A percentile compares a stretch with the other conserved stretches of the same genome.
Conservation (phyloP, 2,329 filamentous ascomycete genomes). For the Biscogniauxia mediterranea region DNA sequence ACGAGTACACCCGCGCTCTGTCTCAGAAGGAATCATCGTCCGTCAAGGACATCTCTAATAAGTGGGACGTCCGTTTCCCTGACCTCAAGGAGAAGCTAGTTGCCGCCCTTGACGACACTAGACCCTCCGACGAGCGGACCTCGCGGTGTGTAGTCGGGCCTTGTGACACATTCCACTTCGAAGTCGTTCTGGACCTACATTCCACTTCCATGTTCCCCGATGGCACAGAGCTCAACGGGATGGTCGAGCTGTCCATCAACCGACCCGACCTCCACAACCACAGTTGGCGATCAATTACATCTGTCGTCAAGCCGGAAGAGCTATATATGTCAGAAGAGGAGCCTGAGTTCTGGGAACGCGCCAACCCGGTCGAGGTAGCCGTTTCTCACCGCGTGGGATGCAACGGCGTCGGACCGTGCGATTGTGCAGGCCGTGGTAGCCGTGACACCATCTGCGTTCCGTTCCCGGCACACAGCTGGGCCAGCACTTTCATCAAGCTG, state of each 20-base stretch:
- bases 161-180: slow-evolving; percentile 61
- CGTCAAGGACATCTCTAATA: slow-evolving; percentile 49
- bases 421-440: slow-evolving; percentile 47
- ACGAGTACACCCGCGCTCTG: slow-evolving; percentile 57
- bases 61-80: slow-evolving; percentile 60
- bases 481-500: slow-evolving; percentile 56
- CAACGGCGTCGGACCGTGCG: slow-evolving; percentile 44
- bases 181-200: slow-evolving; percentile 58
- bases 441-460: slow-evolving; percentile 53
- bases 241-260: slow-evolving; percentile 58
- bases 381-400: slow-evolving; percentile 51
- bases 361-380: slow-evolving; percentile 49
- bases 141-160: slow-evolving; percentile 38
- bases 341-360: slow-evolving; percentile 43
- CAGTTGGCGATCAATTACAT: slow-evolving; percentile 60
- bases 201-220: slow-evolving; percentile 56
- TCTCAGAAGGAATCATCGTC: slow-evolving; percentile 56
- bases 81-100: slow-evolving; percentile 53
- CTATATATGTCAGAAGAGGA: slow-evolving; percentile 44
- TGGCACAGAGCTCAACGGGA: slow-evolving; percentile 59
- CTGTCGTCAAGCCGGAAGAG: slow-evolving; percentile 56
- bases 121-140: slow-evolving; percentile 31
- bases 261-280: slow-evolving; percentile 53
- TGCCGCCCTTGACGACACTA: slow-evolving; percentile 46
- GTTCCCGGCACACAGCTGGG: slow-evolving; percentile 58